Percentiles rank a stretch among this genome's conserved stretches.
These are phyloP conservation scores for Francoa sonchifolia DNA, from an alignment of 441 rosid species.

Conservation along the genomic window DNA sequence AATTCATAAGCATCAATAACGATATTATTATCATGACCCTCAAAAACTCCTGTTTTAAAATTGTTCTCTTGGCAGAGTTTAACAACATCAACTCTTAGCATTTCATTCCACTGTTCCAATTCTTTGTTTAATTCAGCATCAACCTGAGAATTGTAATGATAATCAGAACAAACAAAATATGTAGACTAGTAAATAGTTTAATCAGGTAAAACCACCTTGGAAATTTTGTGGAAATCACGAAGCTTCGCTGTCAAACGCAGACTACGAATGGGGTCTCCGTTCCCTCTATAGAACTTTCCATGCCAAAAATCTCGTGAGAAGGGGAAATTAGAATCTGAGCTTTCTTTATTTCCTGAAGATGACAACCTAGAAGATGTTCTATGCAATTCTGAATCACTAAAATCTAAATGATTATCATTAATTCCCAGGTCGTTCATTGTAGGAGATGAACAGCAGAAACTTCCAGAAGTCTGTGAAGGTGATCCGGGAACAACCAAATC, in stretches of 20 bases:
- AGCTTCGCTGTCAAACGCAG: constrained; percentile 79
- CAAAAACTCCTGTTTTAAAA: constrained; percentile 87
- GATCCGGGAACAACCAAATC: constrained; percentile 58
- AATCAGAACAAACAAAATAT: constrained; percentile 5
- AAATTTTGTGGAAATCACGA: constrained; percentile 88
- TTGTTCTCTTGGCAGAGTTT: constrained; percentile 92
- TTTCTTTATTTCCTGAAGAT: constrained; percentile 57
- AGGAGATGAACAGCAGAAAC: constrained; percentile 39
- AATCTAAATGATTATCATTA: constrained; percentile 45
- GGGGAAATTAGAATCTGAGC: constrained; percentile 51
- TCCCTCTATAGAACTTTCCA: constrained; percentile 46
- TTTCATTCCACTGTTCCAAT: constrained; percentile 93
- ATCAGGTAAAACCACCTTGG: too few species aligned
- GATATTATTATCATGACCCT: constrained; percentile 71
- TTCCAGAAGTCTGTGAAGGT: constrained; percentile 30
- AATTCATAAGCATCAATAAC: constrained; percentile 91
- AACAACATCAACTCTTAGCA: constrained; percentile 69
- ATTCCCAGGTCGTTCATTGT: constrained; percentile 43
- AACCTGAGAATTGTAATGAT: constrained; percentile 34
- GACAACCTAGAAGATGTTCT: constrained; percentile 43
- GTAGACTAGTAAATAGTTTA: too few species aligned
- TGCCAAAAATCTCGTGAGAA: constrained; percentile 73
- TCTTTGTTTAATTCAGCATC: constrained; percentile 85
- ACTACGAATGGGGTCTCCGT: constrained; percentile 59
- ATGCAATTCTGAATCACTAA: constrained; percentile 54